phyloP scores from a whole-genome alignment of 1,139 yeast species.

The Keqinozyma sinolaborantium region DNA sequence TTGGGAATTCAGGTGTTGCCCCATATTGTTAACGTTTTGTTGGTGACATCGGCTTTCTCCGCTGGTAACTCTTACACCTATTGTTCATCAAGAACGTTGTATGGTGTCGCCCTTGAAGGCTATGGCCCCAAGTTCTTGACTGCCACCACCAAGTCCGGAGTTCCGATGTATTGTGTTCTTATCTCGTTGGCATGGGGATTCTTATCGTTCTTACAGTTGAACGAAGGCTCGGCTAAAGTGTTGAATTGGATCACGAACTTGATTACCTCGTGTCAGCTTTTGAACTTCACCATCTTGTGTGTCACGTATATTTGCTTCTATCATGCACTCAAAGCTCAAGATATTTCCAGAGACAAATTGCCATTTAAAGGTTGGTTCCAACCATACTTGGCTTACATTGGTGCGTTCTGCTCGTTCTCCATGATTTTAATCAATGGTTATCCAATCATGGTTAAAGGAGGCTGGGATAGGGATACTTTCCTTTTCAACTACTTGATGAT shows the following conservation, averaged over 20 bases:
- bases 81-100: constrained; percentile 42
- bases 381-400: constrained; percentile 39
- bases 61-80: constrained; percentile 49
- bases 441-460: constrained; percentile 59
- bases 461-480: constrained; percentile 60
- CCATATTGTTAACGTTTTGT: constrained; percentile 43
- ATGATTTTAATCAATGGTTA: constrained; percentile 70
- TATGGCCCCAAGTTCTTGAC: constrained; percentile 50
- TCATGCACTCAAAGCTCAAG: constrained; percentile 65
- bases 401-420: constrained; percentile 23
- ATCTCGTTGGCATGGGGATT: constrained; percentile 36
- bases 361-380: constrained; percentile 49
- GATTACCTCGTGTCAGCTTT: constrained; percentile 61
- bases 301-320: constrained; percentile 55
- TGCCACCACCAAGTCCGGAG: constrained; percentile 33
- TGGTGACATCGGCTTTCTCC: constrained; percentile 41
- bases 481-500: constrained; percentile 67
- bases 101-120: constrained; percentile 43
- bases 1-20: constrained; percentile 40
- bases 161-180: constrained; percentile 29
- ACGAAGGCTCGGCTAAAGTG: constrained; percentile 43
- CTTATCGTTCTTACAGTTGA: constrained; percentile 44
- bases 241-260: constrained; percentile 69
- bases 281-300: constrained; percentile 64
- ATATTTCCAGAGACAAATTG: constrained; percentile 42